Percentiles rank a stretch among this genome's conserved stretches.
Evolutionary conservation across 768 basidiomycete species (phyloP).

Genomic region (Xerocomellus intermedius): DNA sequence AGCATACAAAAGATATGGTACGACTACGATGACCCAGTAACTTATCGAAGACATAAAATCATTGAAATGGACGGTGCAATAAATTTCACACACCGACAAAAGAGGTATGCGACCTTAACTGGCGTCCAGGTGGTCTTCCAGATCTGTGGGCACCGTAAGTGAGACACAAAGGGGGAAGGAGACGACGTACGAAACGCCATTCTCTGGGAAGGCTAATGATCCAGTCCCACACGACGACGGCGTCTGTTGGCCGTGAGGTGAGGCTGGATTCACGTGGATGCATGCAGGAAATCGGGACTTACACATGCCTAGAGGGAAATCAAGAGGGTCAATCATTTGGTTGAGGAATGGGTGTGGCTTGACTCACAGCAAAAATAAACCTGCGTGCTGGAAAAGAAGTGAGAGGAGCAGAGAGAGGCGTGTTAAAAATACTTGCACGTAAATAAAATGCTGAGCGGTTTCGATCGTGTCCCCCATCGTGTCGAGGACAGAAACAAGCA

Average conservation of each 20-base stretch:
- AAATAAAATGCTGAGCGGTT: constrained; percentile 74
- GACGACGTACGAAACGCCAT: constrained; percentile 63
- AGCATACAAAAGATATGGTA: constrained; percentile 74
- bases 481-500: constrained; percentile 19
- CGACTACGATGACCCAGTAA: constrained; percentile 80
- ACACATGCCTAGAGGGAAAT: constrained; percentile 63
- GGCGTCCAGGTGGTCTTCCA: constrained; percentile 86
- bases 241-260: constrained; percentile 46
- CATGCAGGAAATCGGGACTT: constrained; percentile 29
- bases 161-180: not conserved
- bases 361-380: constrained; percentile 84
- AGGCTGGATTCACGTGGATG: constrained; percentile 11
- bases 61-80: constrained; percentile 3
- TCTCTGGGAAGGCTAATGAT: constrained; percentile 74
- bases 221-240: constrained; percentile 86
- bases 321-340: constrained; percentile 30
- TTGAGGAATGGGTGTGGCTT: constrained; percentile 17
- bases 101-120: constrained; percentile 78
- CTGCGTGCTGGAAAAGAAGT: constrained; percentile 45
- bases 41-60: constrained; percentile 35
- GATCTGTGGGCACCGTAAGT: constrained; percentile 43
- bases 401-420: constrained; percentile 3
- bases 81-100: constrained; percentile 64
- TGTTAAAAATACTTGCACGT: constrained; percentile 45
- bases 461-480: constrained; percentile 47